These are phyloP conservation scores for Aspergillus sp. DNA, from an alignment of 2,329 filamentous ascomycete genomes.

Conservation along the genomic window DNA sequence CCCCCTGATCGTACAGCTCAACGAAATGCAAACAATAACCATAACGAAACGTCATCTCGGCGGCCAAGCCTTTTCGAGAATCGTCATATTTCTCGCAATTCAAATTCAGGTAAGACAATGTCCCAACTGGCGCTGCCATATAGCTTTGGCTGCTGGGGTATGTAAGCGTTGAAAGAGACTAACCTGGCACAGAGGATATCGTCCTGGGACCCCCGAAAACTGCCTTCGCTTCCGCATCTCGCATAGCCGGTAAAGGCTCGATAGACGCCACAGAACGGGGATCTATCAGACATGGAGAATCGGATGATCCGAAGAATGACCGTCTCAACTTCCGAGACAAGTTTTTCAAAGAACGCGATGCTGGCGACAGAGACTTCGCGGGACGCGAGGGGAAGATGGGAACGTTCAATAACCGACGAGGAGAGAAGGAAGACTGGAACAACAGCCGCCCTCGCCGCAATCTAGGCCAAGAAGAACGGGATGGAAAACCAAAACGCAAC, in stretches of 20 bases:
- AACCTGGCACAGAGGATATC: slow-evolving; percentile 65
- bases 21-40: slow-evolving; percentile 37
- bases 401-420: slow-evolving; percentile 35
- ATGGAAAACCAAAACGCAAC: slow-evolving; percentile 41
- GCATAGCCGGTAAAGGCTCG: slow-evolving; percentile 47
- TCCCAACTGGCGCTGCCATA: neutral
- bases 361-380: slow-evolving; percentile 36
- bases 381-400: slow-evolving; percentile 37
- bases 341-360: slow-evolving; percentile 40
- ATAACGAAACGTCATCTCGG: slow-evolving; percentile 34
- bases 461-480: slow-evolving; percentile 42
- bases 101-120: slow-evolving; percentile 41
- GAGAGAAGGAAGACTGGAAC: slow-evolving; percentile 45
- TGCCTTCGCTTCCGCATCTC: slow-evolving; percentile 75
- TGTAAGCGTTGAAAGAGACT: slow-evolving; percentile 25
- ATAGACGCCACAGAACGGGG: slow-evolving; percentile 47
- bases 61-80: slow-evolving; percentile 44
- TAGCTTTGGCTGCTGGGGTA: neutral
- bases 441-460: slow-evolving; percentile 39
- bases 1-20: slow-evolving; percentile 43
- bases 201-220: slow-evolving; percentile 82
- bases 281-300: slow-evolving; percentile 49
- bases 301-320: slow-evolving; percentile 58
- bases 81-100: slow-evolving; percentile 49
- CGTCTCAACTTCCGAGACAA: slow-evolving; percentile 61